Base-by-base conservation (phyloP, 345 rosid genomes). In the Moricandia arvensis region DNA sequence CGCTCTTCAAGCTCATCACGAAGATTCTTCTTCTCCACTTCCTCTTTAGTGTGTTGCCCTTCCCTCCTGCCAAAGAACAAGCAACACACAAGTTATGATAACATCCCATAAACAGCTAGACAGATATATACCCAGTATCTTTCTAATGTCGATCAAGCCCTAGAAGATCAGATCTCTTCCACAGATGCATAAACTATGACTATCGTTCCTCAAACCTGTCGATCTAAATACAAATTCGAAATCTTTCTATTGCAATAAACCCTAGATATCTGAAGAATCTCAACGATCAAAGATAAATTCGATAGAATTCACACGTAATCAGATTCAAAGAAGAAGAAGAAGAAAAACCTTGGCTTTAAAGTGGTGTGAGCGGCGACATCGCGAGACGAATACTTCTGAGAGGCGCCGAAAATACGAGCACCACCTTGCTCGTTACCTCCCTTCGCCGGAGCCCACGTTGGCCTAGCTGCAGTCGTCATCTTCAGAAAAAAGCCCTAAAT, bases 401-500 rank as follows among this genome's bases (percentile, higher is more conserved):
- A 95, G 0, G 98, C 94, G n/a, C 99, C 99, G 7, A 95, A 95
- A 45, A 95, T 90, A 47, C 99, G 87, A 65, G 99, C 88, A 33
- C 98, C 99, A 3, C 99, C 99, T 61, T 92, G 98, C 84, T 95
- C 99, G 66, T 92, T 89, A 5, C 99, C 97, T 74, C 99, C 99
- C 85, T 95, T 95, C 0, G 98, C 99, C 37, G 99, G 99, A 17
- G 96, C 97, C 99, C 99, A 95, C 2, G 99, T 95, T 3, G 99
- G 99, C 64, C 98, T 76, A 58, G 99, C 98, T 9, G 98, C 99
- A 16, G 97, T 92, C 69, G 99, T 95, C 99, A 90, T 94, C 71
- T 75, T 68, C 13, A 10, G 41, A 15, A 29, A 31, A 38, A 38
- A 68, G 1, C 75, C 78, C 78, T 73, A 79, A 79, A 24, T 24